Evolutionary conservation across 805 yeast genomes (phyloP).

Genomic region (Cyberlindnera nakhonratchasimensis): DNA sequence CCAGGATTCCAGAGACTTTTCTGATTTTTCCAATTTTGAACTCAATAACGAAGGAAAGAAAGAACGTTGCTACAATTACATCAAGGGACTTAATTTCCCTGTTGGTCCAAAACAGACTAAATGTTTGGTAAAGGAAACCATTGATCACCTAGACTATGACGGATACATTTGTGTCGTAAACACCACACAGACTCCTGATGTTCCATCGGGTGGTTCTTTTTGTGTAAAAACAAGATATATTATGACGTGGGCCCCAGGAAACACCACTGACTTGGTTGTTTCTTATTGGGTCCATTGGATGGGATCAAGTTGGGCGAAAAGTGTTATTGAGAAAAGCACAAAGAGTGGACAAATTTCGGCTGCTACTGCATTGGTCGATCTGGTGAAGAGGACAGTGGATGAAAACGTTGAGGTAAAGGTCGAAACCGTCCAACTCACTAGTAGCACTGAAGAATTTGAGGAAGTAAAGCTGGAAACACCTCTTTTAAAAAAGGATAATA

Average conservation of each 20-base stretch:
- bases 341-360: constrained; percentile 72
- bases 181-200: constrained; percentile 81
- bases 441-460: not conserved
- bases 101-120: constrained; percentile 93
- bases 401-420: constrained; percentile 17
- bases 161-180: constrained; percentile 58
- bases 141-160: constrained; percentile 52
- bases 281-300: constrained; percentile 86
- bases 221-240: constrained; percentile 68
- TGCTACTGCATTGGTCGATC: constrained; percentile 42
- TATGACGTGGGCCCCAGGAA: constrained; percentile 69
- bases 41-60: constrained; percentile 38
- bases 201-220: constrained; percentile 87
- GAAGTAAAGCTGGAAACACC: constrained; percentile 1
- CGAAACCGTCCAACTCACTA: constrained; percentile 14
- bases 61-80: constrained; percentile 59
- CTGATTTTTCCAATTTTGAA: constrained; percentile 32
- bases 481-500: not conserved
- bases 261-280: constrained; percentile 55
- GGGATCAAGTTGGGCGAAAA: constrained; percentile 88
- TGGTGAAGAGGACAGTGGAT: constrained; percentile 27
- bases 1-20: constrained; percentile 36
- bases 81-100: constrained; percentile 71
- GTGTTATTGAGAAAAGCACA: constrained; percentile 83
- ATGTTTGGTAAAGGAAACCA: constrained; percentile 59